Base-by-base conservation (phyloP, 2,329 filamentous ascomycete species). In the Penicillium sp. region DNA sequence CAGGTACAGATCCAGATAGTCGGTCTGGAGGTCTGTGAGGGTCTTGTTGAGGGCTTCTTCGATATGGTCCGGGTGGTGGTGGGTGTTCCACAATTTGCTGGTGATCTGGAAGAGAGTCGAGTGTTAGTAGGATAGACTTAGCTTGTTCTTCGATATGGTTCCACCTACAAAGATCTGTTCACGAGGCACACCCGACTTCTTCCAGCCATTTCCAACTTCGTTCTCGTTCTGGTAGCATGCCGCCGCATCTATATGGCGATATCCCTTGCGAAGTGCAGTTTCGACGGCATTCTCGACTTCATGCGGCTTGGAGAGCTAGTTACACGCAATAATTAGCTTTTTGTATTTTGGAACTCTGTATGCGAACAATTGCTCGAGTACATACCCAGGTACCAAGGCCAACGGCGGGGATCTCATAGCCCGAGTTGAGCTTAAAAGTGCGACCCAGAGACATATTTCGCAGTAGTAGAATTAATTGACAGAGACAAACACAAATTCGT, bases 31-130 rank as follows among this genome's bases (percentile, higher is more conserved):
- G 52, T 83, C 79, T 52, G 74, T 68, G 34, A 83, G 69, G 0
- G 79, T 79, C 61, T 75, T 73, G 58, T 82, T 71, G 16, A 83
- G 67, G 2, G 75, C 80, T 48, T 73, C 70, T 62, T 80, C 78
- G 31, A 84, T 77, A 53, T 82, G 73, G 34, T 80, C 72, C 1
- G 77, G 74, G 48, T 74, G 69, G 62, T 83, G 81, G 36, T 80
- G 73, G 11, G 76, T 83, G 67, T 84, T 84, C 82, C 82, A 86
- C 7, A 85, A 72, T 69, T 86, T 86, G 61, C 78, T 79, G 6
- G 82, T 84, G 48, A 83, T 74, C 69, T 81, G 51, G 4, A n/a
- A 16, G 36, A 16, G 16, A 26, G 21, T n/a, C n/a, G n/a, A n/a
- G n/a, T n/a, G n/a, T n/a, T n/a, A n/a, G n/a, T n/a, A n/a, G n/a